Evolutionary conservation across 2,329 filamentous ascomycete genomes (phyloP).

Genomic region (Ophiostoma himal-ulmi): DNA sequence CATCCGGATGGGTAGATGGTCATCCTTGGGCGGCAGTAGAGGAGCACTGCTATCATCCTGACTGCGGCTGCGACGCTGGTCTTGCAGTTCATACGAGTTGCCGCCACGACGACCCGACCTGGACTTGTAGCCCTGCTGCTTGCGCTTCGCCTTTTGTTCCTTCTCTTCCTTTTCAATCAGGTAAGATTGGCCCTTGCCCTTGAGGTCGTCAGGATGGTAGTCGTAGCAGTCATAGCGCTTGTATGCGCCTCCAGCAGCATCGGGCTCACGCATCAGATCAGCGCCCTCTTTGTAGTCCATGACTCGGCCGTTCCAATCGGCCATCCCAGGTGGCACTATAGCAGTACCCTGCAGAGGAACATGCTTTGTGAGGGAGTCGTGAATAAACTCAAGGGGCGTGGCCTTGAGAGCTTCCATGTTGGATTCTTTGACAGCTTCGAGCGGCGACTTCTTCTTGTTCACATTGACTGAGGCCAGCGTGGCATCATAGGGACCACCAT

Average conservation of each 20-base stretch:
- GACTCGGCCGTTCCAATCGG: constrained; percentile 60
- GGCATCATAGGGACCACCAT: constrained; percentile 86
- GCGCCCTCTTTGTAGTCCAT: constrained; percentile 82
- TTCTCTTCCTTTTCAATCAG: constrained; percentile 63
- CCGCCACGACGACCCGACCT: constrained; percentile 36
- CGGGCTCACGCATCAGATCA: constrained; percentile 71
- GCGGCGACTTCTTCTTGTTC: constrained; percentile 56
- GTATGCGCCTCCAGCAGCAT: constrained; percentile 66
- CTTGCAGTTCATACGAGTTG: constrained; percentile 34
- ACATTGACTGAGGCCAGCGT: constrained; percentile 68
- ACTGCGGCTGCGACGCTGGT: constrained; percentile 3
- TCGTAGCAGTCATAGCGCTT: constrained; percentile 61
- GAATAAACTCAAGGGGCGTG: constrained; percentile 71
- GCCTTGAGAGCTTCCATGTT: constrained; percentile 74
- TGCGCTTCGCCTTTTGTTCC: constrained; percentile 43
- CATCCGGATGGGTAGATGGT: constrained; percentile 35
- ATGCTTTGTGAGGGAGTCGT: constrained; percentile 66
- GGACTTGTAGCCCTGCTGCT: constrained; percentile 41
- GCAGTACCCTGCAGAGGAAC: constrained; percentile 78
- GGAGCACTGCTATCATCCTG: constrained; percentile 24
- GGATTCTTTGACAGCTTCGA: constrained; percentile 67
- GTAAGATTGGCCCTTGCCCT: constrained; percentile 77
- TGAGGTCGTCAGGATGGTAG: constrained; percentile 71
- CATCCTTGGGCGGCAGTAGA: constrained; percentile 26
- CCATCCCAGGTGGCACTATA: constrained; percentile 64